Base-by-base conservation (phyloP, 345 rosid species). In the Aquilaria malaccensis region DNA sequence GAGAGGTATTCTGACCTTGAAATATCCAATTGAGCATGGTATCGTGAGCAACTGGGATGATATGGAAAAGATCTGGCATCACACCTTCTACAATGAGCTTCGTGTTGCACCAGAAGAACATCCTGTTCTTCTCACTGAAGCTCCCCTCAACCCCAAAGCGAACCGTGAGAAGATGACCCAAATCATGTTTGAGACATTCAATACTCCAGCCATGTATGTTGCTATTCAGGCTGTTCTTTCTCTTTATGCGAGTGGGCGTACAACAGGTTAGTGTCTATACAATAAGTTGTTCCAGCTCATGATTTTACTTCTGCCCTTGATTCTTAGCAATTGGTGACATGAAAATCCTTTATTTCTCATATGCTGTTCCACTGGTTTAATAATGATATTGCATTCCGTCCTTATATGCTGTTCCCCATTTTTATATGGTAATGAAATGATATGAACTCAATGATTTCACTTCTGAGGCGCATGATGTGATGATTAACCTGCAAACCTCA, bases 141-240 rank as follows among this genome's bases (percentile, higher is more conserved):
- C 97, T 61, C 97, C 97, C 56, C 81, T 89, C 61, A 89, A 86
- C 70, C 97, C 97, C 32, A 89, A 89, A 74, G 97, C 97, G 54
- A 89, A 89, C 67, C 95, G 95, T 67, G 97, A 89, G 79, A 89
- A 89, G 83, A 91, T 91, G 98, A 91, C 97, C 47, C 97, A 90
- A 59, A 89, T 87, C 67, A 89, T 89, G 97, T 89, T 89, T 46
- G 97, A 89, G 79, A 89, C 97, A 61, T 89, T 89, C 77, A 89
- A 89, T 52, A 70, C 95, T 11, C 97, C 97, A 3, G 93, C 95
- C 29, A 90, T 90, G 93, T 87, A 91, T 69, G 97, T 91, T 2
- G 95, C 95, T 37, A 90, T 87, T 55, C 97, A 91, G 76, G 97
- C 94, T 30, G 97, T 91, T 51, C 84, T 89, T 59, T 88, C 96